phyloP scores from a whole-genome alignment of 2,329 filamentous ascomycete genomes.

The Macrophomina tecta region DNA sequence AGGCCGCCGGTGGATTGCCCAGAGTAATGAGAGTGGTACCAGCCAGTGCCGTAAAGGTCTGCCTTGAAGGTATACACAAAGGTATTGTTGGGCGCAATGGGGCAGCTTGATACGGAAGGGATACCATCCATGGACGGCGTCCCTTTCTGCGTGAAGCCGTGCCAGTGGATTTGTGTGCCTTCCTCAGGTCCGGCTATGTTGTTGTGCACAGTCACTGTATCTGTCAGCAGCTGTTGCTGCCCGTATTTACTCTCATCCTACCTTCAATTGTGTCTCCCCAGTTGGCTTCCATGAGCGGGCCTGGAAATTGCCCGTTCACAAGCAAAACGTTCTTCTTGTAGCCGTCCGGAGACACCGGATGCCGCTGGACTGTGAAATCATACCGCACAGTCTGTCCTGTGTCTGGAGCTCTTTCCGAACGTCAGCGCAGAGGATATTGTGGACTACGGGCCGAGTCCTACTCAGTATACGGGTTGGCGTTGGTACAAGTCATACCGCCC shows the following conservation, averaged over 20 bases:
- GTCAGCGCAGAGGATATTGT: not conserved
- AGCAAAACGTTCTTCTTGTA: constrained; percentile 38
- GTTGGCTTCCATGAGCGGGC: constrained; percentile 42
- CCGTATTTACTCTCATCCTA: constrained; percentile 3
- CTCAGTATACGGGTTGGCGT: constrained; percentile 19
- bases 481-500: not conserved
- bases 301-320: constrained; percentile 42
- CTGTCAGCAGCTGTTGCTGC: not conserved
- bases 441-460: not conserved
- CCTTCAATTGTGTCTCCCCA: constrained; percentile 41
- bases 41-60: constrained; percentile 42
- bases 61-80: constrained; percentile 38
- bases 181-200: constrained; percentile 30
- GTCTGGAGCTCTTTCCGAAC: not conserved
- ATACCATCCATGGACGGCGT: constrained; percentile 46
- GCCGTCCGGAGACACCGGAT: constrained; percentile 35
- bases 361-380: constrained; percentile 27
- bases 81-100: constrained; percentile 40
- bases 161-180: constrained; percentile 43
- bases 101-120: constrained; percentile 42
- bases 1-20: constrained; percentile 38
- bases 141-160: constrained; percentile 40
- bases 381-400: constrained; percentile 21
- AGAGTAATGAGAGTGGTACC: constrained; percentile 35
- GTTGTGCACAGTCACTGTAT: constrained; percentile 16